Base-by-base conservation (phyloP, 1,139 yeast genomes). In the Protomyces arabidopsidicola region DNA sequence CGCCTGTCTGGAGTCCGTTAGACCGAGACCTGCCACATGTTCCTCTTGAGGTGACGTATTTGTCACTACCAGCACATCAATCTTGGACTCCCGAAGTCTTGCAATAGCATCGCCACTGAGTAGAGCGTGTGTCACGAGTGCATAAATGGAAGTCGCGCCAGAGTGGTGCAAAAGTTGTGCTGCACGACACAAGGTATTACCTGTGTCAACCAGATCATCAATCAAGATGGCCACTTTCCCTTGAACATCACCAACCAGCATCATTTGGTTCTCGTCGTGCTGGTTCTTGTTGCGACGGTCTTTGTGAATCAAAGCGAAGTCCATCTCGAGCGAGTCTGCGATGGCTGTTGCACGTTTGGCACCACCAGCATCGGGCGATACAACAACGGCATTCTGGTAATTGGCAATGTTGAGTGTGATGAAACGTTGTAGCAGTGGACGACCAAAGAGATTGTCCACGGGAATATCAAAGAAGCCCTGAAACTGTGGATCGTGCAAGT, bases 291-390 rank as follows among this genome's bases (percentile, higher is more conserved):
- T 36, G 2, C 60, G 55, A 73, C 98, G 84, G 77, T 93, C 98
- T 77, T 93, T 93, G 77, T 93, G 98, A 71, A 93, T 93, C 74
- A 93, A 83, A 14, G 98, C 98, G 77, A 93, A 93, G 76, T 90
- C 90, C 71, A 91, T 81, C 74, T 91, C 98, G 69, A 93, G 80
- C 69, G 90, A 82, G 75, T 93, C 98, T 59, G 98, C 98, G 70
- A 93, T 80, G 8, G 93, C 89, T 1, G 98, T 98, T 10, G 96
- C 98, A 73, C 98, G 84, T 76, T 93, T 93, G 66, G 98, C 98
- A 65, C 98, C 98, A 72, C 98, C 98, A 3, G 98, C 98, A 78
- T 93, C 98, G 2, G 98, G 98, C 0, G 97, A 90, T 24, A 90
- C 90, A 67, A 93, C 87, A 66, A 91, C 90, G 45, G 95, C 85